A percentile compares a stretch with the other conserved stretches of the same genome.
Conservation (phyloP, 371 early-diverging fungal species). For the Apophysomyces elegans region DNA sequence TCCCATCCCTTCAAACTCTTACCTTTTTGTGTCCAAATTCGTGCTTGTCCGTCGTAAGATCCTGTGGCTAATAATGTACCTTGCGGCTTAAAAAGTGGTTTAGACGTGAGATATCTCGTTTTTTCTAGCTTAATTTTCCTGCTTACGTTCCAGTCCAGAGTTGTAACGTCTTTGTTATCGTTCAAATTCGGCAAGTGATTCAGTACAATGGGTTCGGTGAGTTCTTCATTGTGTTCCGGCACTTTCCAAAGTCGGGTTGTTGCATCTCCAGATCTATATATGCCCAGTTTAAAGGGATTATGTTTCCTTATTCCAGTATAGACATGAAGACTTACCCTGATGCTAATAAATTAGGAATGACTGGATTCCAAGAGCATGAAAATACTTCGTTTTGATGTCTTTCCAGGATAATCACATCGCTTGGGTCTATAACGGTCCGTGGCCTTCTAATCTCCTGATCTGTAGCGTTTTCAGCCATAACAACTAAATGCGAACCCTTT, state of each 20-base stretch:
- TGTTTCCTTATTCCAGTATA: not conserved
- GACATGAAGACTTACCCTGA: slow-evolving; percentile 65
- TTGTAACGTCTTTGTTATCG: slow-evolving; percentile 73
- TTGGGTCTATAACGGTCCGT: slow-evolving; percentile 27
- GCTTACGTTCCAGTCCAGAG: slow-evolving; percentile 92
- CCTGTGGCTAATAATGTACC: slow-evolving; percentile 91
- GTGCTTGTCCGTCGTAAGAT: slow-evolving; percentile 87
- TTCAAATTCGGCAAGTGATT: slow-evolving; percentile 60
- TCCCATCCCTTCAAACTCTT: not conserved
- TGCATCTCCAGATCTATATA: slow-evolving; percentile 78
- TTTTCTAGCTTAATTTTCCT: not conserved
- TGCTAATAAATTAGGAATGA: slow-evolving; percentile 68
- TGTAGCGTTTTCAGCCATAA: slow-evolving; percentile 3
- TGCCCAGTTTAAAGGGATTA: slow-evolving; percentile 11
- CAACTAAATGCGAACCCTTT: slow-evolving; percentile 1
- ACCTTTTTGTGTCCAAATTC: slow-evolving; percentile 82
- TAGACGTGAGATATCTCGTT: not conserved
- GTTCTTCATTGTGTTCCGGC: slow-evolving; percentile 35
- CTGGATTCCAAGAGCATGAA: slow-evolving; percentile 91
- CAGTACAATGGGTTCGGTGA: slow-evolving; percentile 57
- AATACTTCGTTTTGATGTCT: slow-evolving; percentile 79
- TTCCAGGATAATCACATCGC: slow-evolving; percentile 47
- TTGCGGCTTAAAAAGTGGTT: slow-evolving; percentile 55
- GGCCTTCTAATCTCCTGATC: slow-evolving; percentile 15
- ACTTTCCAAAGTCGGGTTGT: slow-evolving; percentile 87